Conservation (phyloP, 257 asterid species). For the Solanum paucissectum region DNA sequence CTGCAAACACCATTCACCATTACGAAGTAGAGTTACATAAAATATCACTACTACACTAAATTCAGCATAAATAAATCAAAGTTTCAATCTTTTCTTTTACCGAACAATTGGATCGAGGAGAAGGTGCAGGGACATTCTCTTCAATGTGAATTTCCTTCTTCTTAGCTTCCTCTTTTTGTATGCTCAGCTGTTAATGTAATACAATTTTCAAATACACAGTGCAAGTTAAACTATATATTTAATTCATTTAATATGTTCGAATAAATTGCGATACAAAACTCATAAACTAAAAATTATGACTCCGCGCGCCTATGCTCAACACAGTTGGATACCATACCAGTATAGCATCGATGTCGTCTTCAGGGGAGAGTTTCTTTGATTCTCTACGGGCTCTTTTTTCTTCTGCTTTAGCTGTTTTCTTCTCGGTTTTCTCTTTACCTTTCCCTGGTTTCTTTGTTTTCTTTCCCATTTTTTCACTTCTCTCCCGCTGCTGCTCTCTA, state of each 20-base stretch:
- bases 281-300: not conserved
- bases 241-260: not conserved
- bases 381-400: slow-evolving; percentile 77
- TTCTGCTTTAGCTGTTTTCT: slow-evolving; percentile 80
- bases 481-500: not conserved
- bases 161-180: slow-evolving; percentile 93
- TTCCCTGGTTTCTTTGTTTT: slow-evolving; percentile 85
- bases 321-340: slow-evolving; percentile 26
- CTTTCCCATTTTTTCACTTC: slow-evolving; percentile 58
- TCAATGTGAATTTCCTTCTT: slow-evolving; percentile 92
- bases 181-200: slow-evolving; percentile 25
- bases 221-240: not conserved
- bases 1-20: slow-evolving; percentile 22
- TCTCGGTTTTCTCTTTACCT: slow-evolving; percentile 93
- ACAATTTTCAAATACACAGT: not conserved
- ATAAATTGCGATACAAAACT: not conserved
- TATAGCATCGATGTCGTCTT: slow-evolving; percentile 96
- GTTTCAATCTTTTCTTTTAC: slow-evolving; percentile 14
- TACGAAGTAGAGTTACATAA: not conserved
- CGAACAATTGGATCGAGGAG: slow-evolving; percentile 98
- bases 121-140: slow-evolving; percentile 85
- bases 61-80: not conserved
- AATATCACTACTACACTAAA: not conserved
- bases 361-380: slow-evolving; percentile 86
- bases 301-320: not conserved